Base-by-base conservation (phyloP, 163 green algal genomes). In the Volvox carteri region DNA sequence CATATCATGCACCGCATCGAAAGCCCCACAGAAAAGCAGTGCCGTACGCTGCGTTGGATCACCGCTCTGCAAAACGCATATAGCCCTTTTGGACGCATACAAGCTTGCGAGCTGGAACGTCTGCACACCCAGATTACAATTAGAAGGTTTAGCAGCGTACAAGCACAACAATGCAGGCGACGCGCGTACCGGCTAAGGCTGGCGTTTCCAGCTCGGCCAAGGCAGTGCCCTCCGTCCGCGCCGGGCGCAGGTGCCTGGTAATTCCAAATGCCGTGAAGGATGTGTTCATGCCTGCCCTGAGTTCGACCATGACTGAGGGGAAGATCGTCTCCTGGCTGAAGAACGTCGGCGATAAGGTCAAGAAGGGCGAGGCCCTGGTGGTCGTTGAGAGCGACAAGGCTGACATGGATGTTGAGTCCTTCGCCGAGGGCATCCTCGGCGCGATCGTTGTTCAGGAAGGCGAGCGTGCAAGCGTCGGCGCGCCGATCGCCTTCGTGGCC, bases 361-460 rank as follows among this genome's bases (percentile, higher is more conserved):
- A 92, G 70, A 93, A 93, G 88, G 88, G 90, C 52, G 92, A 93
- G 93, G 92, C 93, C 62, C 91, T 99, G n/a, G 97, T 99, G 21
- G 98, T 99, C 7, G 98, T 99, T 19, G 97, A 99, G 94, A 98
- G 96, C 23, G 97, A 99, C 94, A 99, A 99, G 93, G 98, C 98
- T 23, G 98, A 99, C 91, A 99, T 99, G 98, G 98, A 99, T 90
- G 98, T 99, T 4, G 98, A 99, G 92, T 97, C 95, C n/a, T 99
- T 99, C 91, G 94, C 93, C 41, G 96, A 98, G 37, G 98, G 98
- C 74, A 98, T 98, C 90, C 92, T 99, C 62, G 98, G 94, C 23
- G 90, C 94, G 37, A 98, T 99, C 50, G 93, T 98, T 0, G 95
- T 98, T 0, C 90, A 94, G 16, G 98, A 99, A 85, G 98, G 97